Base-by-base conservation (phyloP, 805 yeast species). In the Tetrapisispora fleetii region DNA sequence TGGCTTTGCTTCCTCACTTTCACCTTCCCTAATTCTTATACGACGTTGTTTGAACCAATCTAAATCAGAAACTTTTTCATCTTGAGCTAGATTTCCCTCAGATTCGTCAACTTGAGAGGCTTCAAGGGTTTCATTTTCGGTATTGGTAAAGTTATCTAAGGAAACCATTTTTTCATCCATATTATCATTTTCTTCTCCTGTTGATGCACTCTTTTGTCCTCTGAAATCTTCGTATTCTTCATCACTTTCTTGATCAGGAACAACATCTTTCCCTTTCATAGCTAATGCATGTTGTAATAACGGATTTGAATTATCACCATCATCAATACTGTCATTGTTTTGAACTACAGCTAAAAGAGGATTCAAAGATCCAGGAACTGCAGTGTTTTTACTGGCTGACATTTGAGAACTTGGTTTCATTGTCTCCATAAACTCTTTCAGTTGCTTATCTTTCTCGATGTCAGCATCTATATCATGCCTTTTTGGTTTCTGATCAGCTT, bases 31-130 rank as follows among this genome's bases (percentile, higher is more conserved):
- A 50, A 90, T 85, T 61, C 93, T 78, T 21, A 75, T 78, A 65
- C 93, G 77, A 64, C 85, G 80, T 56, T 75, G 77, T 58, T 81
- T 80, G 51, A 90, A 74, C 98, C 98, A 90, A 49, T 90, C 96
- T 46, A 85, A 67, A 68, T 90, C 96, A 14, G 89, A 75, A 14
- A 85, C 73, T 14, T 58, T 67, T 49, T 75, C 78, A 55, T 79
- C 78, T 35, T 67, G 67, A 7, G 78, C 80, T 4, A 67, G 47
- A 3, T 53, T 61, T 16, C 52, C 54, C 50, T n/a, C 39, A 4
- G 33, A 37, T 32, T 44, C 45, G 8, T 24, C 39, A 5, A 17
- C 8, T 8, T 41, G 16, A 16, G 30, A 14, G 6, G 14, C 19
- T 19, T 18, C 9, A 17, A 6, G 27, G 4, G 27, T 17, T 8